A percentile compares a stretch with the other conserved stretches of the same genome.
Evolutionary conservation across 805 yeast species (phyloP).

Genomic region (Cyberlindnera petersonii): DNA sequence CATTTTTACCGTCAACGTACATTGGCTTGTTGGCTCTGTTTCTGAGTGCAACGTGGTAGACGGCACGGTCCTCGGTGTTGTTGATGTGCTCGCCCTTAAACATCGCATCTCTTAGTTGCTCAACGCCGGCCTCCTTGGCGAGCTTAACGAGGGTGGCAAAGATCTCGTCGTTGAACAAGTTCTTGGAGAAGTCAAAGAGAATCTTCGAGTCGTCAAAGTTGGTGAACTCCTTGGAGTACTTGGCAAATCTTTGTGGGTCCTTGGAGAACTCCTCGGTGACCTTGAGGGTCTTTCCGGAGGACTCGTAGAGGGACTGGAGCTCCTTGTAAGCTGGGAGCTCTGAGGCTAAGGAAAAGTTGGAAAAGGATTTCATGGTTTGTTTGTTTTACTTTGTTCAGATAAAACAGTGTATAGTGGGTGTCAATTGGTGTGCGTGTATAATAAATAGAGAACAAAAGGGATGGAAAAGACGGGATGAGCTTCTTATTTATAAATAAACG

Average conservation of each 20-base stretch:
- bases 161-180: slow-evolving; percentile 84
- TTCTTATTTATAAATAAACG: no score
- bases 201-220: slow-evolving; percentile 88
- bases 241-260: slow-evolving; percentile 72
- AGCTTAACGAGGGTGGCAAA: slow-evolving; percentile 61
- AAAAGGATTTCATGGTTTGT: slow-evolving; percentile 8
- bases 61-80: slow-evolving; percentile 95
- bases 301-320: slow-evolving; percentile 66
- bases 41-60: slow-evolving; percentile 94
- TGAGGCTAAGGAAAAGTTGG: slow-evolving; percentile 26
- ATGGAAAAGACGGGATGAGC: no score
- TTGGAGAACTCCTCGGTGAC: slow-evolving; percentile 68
- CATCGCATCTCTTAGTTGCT: slow-evolving; percentile 82
- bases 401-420: no score
- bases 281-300: slow-evolving; percentile 64
- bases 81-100: slow-evolving; percentile 92
- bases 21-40: slow-evolving; percentile 81
- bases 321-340: slow-evolving; percentile 84
- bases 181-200: slow-evolving; percentile 93
- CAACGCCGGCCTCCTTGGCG: slow-evolving; percentile 89
- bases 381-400: no score
- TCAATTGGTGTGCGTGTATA: no score
- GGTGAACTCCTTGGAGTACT: slow-evolving; percentile 70
- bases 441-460: no score
- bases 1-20: slow-evolving; percentile 86